These are phyloP conservation scores for Phaeotremella fagi DNA, from an alignment of 768 basidiomycete genomes.

Conservation along the genomic window DNA sequence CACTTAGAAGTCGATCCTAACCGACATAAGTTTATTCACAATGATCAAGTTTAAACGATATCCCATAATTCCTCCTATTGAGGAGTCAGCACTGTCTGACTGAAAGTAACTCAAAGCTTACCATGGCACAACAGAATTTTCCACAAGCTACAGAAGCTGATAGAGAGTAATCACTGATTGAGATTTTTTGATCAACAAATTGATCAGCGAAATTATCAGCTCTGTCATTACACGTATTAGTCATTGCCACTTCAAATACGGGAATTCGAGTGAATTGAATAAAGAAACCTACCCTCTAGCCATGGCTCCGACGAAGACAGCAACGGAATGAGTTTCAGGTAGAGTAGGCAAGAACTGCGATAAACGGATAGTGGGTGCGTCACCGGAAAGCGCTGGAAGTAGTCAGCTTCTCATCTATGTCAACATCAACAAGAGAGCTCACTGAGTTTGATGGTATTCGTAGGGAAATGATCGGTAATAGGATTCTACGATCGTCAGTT, in stretches of 20 bases:
- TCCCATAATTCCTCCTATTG: constrained; percentile 88
- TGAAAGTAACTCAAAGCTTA: constrained; percentile 13
- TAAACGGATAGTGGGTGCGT: constrained; percentile 73
- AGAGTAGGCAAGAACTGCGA: constrained; percentile 79
- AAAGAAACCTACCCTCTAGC: constrained; percentile 62
- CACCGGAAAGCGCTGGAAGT: constrained; percentile 75
- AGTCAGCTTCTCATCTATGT: background rate
- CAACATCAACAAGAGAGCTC: constrained; percentile 45
- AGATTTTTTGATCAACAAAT: constrained; percentile 90
- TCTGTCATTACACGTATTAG: constrained; percentile 17
- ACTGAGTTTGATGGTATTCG: constrained; percentile 94
- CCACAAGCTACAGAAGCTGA: constrained; percentile 90
- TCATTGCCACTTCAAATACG: background rate
- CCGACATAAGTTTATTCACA: too few species aligned
- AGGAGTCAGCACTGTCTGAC: background rate
- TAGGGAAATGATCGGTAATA: constrained; percentile 85
- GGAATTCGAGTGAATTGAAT: background rate
- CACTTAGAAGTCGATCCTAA: too few species aligned
- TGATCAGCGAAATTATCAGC: constrained; percentile 95
- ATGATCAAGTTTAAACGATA: constrained; percentile 72
- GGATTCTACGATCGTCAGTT: constrained; percentile 65
- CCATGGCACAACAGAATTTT: constrained; percentile 62
- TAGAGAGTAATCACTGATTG: constrained; percentile 87
- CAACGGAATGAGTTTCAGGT: constrained; percentile 80
- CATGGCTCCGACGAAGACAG: constrained; percentile 98